Percentiles rank a stretch among this genome's conserved stretches.
Conservation (phyloP, 768 basidiomycete species). For the Pleurotus platypus region DNA sequence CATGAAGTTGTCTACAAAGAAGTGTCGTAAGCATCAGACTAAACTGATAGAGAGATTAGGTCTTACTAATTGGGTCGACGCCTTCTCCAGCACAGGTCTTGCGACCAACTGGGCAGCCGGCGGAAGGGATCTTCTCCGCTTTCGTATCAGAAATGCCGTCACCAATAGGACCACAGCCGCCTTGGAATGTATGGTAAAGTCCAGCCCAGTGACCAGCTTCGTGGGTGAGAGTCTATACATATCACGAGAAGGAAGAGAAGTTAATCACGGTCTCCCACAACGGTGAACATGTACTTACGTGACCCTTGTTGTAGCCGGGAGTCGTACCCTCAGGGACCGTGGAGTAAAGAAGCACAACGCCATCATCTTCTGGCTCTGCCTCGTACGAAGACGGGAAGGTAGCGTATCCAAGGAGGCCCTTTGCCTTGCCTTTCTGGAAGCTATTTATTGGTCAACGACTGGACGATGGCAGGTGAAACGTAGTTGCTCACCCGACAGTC, state of each 20-base stretch:
- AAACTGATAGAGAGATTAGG: neutral
- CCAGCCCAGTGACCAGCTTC: conserved; percentile 62
- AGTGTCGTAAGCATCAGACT: conserved; percentile 25
- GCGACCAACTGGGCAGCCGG: conserved; percentile 31
- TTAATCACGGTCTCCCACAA: conserved; percentile 14
- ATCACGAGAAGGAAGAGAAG: neutral
- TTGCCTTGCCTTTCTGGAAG: conserved; percentile 31
- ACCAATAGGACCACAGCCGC: conserved; percentile 36
- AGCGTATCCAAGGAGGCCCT: conserved; percentile 49
- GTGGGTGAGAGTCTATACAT: conserved; percentile 44
- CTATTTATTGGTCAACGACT: conserved; percentile 15
- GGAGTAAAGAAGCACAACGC: conserved; percentile 40
- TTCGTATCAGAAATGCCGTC: conserved; percentile 46
- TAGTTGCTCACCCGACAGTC: conserved; percentile 38
- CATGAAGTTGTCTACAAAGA: conserved; percentile 35
- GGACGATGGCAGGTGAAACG: neutral
- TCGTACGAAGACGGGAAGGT: conserved; percentile 47
- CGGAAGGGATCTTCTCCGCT: conserved; percentile 38
- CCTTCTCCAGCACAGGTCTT: conserved; percentile 2
- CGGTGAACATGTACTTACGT: conserved; percentile 20
- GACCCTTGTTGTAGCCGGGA: conserved; percentile 37
- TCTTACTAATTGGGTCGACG: conserved; percentile 4
- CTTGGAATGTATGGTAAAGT: conserved; percentile 58
- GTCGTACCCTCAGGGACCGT: conserved; percentile 41
- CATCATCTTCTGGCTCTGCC: conserved; percentile 40